Conservation (phyloP, 331 rosid genomes). For the Erythrophleum ivorense region DNA sequence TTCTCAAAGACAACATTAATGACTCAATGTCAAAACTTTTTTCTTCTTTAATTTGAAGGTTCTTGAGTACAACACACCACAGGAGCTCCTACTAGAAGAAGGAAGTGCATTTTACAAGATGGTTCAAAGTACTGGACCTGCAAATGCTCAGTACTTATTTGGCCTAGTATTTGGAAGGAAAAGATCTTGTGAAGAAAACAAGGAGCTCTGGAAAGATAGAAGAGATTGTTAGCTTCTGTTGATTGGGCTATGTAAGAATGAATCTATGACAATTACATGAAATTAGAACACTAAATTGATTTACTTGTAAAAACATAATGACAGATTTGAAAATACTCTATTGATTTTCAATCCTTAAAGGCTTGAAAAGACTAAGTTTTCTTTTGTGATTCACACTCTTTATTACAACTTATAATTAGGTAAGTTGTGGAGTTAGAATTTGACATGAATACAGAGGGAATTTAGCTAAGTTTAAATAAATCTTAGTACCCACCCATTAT, state of each 20-base stretch:
- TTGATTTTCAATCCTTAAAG: too few species aligned
- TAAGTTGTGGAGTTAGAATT: too few species aligned
- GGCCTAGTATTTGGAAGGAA: constrained; percentile 53
- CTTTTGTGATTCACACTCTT: too few species aligned
- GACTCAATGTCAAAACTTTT: constrained; percentile 16
- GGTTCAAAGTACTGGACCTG: constrained; percentile 89
- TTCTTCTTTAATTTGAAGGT: constrained; percentile 52
- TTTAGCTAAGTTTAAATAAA: too few species aligned
- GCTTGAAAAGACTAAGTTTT: too few species aligned
- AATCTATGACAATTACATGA: too few species aligned
- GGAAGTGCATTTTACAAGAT: constrained; percentile 76
- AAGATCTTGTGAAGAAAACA: constrained; percentile 34
- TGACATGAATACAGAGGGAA: too few species aligned
- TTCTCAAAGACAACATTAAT: constrained; percentile 6
- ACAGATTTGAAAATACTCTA: too few species aligned
- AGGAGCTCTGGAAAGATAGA: constrained; percentile 13
- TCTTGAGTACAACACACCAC: constrained; percentile 69
- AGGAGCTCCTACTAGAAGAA: constrained; percentile 62
- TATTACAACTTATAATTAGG: too few species aligned
- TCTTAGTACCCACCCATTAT: too few species aligned
- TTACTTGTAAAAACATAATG: too few species aligned
- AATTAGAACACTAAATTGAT: too few species aligned
- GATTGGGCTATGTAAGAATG: constrained; percentile 38
- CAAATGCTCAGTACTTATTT: constrained; percentile 79
- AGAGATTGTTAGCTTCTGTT: constrained; percentile 50